Conservation (phyloP, 2,329 filamentous ascomycete species). For the Ophiostoma australiae region DNA sequence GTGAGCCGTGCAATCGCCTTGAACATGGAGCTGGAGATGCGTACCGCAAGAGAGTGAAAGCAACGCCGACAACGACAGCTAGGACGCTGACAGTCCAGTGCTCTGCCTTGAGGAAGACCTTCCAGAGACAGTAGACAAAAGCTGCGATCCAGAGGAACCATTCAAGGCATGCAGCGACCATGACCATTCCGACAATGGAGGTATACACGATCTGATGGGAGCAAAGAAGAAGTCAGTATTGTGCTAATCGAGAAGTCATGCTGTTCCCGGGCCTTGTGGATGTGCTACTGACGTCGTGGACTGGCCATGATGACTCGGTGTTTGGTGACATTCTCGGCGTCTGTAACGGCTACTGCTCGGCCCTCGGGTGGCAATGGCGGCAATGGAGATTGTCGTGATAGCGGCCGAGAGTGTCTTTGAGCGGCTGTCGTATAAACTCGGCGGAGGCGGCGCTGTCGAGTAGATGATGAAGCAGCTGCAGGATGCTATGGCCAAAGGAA, state of each 20-base stretch:
- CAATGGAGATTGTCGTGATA: not conserved
- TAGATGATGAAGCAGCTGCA: not conserved
- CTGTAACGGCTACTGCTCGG: not conserved
- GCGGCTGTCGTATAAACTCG: not conserved
- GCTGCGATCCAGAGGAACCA: slow-evolving; percentile 95
- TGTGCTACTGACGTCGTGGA: slow-evolving; percentile 41
- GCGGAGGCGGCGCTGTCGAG: not conserved
- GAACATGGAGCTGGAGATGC: slow-evolving; percentile 38
- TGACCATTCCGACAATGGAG: slow-evolving; percentile 70
- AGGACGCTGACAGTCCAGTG: slow-evolving; percentile 77
- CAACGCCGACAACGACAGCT: slow-evolving; percentile 63
- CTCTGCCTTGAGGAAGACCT: slow-evolving; percentile 85
- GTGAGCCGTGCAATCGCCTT: not conserved
- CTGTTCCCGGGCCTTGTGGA: no score
- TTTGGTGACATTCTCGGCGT: not conserved
- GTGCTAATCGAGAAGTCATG: not conserved
- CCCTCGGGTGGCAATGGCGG: no score
- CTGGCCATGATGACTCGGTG: slow-evolving; percentile 43
- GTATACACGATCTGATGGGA: slow-evolving; percentile 71
- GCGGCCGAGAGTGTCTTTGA: not conserved
- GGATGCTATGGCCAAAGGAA: not conserved
- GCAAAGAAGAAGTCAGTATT: not conserved
- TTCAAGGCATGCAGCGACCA: slow-evolving; percentile 80
- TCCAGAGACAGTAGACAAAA: slow-evolving; percentile 84
- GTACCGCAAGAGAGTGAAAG: slow-evolving; percentile 68